Conservation (phyloP, 108 stramenopile species). For the Mayamaea pseudoterrestris region DNA sequence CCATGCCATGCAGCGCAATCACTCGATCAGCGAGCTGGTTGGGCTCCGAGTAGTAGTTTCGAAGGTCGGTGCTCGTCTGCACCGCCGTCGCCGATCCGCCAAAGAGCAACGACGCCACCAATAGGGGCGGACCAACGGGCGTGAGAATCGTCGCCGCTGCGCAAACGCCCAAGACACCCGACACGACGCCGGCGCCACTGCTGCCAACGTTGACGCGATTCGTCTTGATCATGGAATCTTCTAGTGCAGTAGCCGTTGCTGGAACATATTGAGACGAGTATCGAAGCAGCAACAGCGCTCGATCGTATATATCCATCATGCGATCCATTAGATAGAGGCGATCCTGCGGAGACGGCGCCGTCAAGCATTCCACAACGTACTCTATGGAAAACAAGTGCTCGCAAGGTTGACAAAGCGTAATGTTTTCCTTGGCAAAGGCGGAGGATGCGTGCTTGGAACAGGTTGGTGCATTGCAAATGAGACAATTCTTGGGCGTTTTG, state of each 20-base stretch:
- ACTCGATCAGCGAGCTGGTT: constrained; percentile 49
- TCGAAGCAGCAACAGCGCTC: constrained; percentile 33
- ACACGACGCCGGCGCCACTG: constrained; percentile 38
- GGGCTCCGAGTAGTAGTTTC: constrained; percentile 51
- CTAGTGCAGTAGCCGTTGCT: constrained; percentile 24
- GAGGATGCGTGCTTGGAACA: constrained; percentile 25
- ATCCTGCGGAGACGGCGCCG: constrained; percentile 8
- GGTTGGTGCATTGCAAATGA: constrained; percentile 22
- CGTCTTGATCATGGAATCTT: constrained; percentile 23
- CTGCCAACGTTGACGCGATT: constrained; percentile 43
- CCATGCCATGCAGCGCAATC: constrained; percentile 41
- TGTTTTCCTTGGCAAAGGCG: constrained; percentile 25
- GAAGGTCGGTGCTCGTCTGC: constrained; percentile 37
- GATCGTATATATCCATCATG: constrained; percentile 61
- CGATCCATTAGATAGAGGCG: constrained; percentile 25
- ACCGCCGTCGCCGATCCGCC: constrained; percentile 50
- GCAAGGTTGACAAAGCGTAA: constrained; percentile 42
- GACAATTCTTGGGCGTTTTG: constrained; percentile 12
- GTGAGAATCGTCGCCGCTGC: constrained; percentile 52
- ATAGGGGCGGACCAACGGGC: constrained; percentile 50
- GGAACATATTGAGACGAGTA: constrained; percentile 46
- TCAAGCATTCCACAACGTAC: constrained; percentile 48
- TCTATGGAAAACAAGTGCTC: constrained; percentile 47
- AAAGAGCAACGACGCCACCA: constrained; percentile 58
- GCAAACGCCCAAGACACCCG: constrained; percentile 50